These are phyloP conservation scores for Croton laevigatus DNA, from an alignment of 441 rosid species.

Conservation along the genomic window DNA sequence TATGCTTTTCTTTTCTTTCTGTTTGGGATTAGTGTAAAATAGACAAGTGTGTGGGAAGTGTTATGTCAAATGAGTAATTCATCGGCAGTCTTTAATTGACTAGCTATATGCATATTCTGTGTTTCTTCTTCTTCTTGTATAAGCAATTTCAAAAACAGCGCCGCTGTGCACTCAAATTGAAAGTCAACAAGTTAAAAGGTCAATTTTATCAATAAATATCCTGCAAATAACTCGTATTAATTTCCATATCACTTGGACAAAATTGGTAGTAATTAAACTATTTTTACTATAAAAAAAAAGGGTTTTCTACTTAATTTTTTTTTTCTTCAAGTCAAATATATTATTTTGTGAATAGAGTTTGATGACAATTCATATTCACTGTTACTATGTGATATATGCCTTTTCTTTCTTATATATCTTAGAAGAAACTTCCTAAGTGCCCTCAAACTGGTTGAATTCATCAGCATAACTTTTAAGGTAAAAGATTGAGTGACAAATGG, in stretches of 20 bases:
- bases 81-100: neutral
- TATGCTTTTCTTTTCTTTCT: neutral
- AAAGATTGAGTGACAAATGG: constrained; percentile 4
- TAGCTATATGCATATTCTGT: neutral
- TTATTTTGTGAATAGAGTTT: neutral
- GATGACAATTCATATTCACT: neutral
- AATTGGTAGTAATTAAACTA: too few species aligned
- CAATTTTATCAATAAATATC: too few species aligned
- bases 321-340: too few species aligned
- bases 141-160: too few species aligned
- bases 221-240: too few species aligned
- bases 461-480: constrained; percentile 7
- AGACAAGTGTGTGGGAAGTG: neutral
- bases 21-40: constrained; percentile 14
- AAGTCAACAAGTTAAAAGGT: too few species aligned
- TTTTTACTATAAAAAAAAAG: too few species aligned
- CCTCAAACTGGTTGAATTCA: neutral
- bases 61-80: neutral
- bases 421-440: neutral
- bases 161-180: too few species aligned
- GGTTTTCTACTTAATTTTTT: too few species aligned
- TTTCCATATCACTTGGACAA: too few species aligned
- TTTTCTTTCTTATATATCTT: neutral
- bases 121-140: too few species aligned
- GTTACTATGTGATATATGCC: neutral